These are phyloP conservation scores for Cladorrhinum sp. DNA, from an alignment of 2,329 filamentous ascomycete genomes.

Conservation along the genomic window DNA sequence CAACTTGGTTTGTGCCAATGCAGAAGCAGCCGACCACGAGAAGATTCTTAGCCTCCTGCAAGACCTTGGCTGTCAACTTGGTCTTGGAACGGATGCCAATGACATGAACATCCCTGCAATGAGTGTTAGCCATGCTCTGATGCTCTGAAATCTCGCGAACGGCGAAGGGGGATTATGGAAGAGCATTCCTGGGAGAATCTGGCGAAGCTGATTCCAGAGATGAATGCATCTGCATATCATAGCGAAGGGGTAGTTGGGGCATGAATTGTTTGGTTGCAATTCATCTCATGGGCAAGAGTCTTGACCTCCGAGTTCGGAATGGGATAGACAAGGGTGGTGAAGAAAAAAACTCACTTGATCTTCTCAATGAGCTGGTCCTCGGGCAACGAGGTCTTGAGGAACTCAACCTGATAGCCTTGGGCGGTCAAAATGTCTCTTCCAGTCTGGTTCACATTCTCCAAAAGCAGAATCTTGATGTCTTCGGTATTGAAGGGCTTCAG, in stretches of 20 bases:
- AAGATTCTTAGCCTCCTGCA: slow-evolving; percentile 87
- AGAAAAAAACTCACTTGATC: slow-evolving; percentile 64
- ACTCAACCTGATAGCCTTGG: slow-evolving; percentile 96
- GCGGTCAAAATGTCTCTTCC: slow-evolving; percentile 75
- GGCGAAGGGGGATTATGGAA: background rate
- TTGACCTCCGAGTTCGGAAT: slow-evolving; percentile 21
- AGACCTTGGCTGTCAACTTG: slow-evolving; percentile 80
- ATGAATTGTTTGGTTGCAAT: background rate
- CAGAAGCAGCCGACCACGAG: slow-evolving; percentile 98
- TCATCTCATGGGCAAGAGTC: slow-evolving; percentile 7
- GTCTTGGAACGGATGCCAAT: slow-evolving; percentile 98
- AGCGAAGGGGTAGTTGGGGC: background rate
- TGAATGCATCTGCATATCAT: background rate
- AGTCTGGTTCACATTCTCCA: slow-evolving; percentile 94
- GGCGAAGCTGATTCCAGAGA: background rate
- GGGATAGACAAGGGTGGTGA: background rate
- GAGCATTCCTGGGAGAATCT: background rate
- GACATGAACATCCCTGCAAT: slow-evolving; percentile 80
- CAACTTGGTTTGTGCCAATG: slow-evolving; percentile 95
- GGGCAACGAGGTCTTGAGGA: slow-evolving; percentile 80
- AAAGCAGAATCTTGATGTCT: slow-evolving; percentile 91
- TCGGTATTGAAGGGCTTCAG: slow-evolving; percentile 94
- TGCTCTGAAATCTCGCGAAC: background rate
- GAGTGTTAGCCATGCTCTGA: slow-evolving; percentile 7
- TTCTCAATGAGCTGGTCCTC: slow-evolving; percentile 96